Evolutionary conservation across 1,284 basidiomycete species (phyloP).

Genomic region (Irpex sp.): DNA sequence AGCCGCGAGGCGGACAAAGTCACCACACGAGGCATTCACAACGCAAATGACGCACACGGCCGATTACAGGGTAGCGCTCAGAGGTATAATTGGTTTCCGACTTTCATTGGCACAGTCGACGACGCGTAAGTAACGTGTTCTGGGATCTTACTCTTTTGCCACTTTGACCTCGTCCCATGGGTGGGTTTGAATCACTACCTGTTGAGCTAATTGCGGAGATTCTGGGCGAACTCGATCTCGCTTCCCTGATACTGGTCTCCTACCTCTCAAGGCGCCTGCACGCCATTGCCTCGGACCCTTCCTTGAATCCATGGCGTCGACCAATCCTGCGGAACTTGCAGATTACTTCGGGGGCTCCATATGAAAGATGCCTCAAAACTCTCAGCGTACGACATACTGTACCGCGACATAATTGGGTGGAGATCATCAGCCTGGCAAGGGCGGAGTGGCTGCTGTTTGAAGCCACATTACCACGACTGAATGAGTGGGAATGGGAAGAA

Average conservation of each 20-base stretch:
- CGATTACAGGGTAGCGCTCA: too few relatives aligned
- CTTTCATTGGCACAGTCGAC: neutral
- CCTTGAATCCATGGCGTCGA: conserved; percentile 69
- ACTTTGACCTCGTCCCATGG: neutral
- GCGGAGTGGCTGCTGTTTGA: conserved; percentile 63
- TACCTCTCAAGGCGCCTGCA: conserved; percentile 56
- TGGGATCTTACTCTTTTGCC: neutral
- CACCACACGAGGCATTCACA: neutral
- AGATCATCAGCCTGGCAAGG: conserved; percentile 57
- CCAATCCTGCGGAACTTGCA: conserved; percentile 59
- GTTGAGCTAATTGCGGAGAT: conserved; percentile 74
- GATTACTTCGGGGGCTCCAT: conserved; percentile 28
- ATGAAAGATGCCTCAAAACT: conserved; percentile 50
- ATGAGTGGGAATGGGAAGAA: conserved; percentile 64
- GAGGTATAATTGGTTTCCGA: too few relatives aligned
- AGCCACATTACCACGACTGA: conserved; percentile 62
- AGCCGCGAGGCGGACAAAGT: neutral
- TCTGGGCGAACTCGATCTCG: conserved; percentile 60
- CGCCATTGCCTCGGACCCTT: conserved; percentile 52
- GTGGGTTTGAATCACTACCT: conserved; percentile 50
- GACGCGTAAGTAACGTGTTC: neutral
- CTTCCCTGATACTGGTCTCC: conserved; percentile 52
- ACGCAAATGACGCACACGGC: too few relatives aligned
- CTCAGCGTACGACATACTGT: conserved; percentile 58
- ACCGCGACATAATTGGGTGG: conserved; percentile 72